Evolutionary conservation across 345 rosid species (phyloP), one percentile per base, ranked within the genome.

Genomic region (Eucalyptus pauciflora): DNA sequence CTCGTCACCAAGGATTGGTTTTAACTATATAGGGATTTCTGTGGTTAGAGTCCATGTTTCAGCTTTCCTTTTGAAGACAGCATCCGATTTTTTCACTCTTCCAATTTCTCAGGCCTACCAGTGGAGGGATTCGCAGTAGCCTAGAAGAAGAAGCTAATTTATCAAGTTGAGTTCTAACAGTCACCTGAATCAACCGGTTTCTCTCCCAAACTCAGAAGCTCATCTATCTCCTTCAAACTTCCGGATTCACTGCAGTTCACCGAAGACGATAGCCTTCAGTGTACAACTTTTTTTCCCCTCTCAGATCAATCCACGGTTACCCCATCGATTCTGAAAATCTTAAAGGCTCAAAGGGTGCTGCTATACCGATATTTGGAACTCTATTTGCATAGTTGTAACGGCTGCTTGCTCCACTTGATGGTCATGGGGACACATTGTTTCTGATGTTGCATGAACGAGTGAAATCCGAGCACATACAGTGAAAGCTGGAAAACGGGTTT

Each of bases 31-130:
- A 43, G 46, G 7, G 27, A 37, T 76, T 10, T 76, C 83, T 76
- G 48, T 37, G 83, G 27, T 37, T 20, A 37, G 83, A 71, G 48
- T 18, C 46, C 12, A 76, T 37, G 13, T 76, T 22, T 76, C 83
- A 37, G 48, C 27, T 76, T 76, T 76, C 48, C 27, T 76, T 37
- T 37, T 4, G 83, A 37, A 41, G 48, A 76, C 83, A 76, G 27
- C 27, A 76, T 37, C 27, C 4, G 29, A 51, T 50, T 51, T 17
- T 27, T 18, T 31, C 7, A 33, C 37, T 25, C 24, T 24, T 27
- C 18, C 45, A 24, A 88, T 54, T 8, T 86, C 83, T 79, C 91
- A 89, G 91, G 91, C 91, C 93, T 87, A 87, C 93, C n/a, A 92
- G 91, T 88, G 93, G 93, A 87, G 92, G 93, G 49, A 87, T 86